Base-by-base conservation (phyloP, 306 rosid genomes). In the Rosa lucieae region DNA sequence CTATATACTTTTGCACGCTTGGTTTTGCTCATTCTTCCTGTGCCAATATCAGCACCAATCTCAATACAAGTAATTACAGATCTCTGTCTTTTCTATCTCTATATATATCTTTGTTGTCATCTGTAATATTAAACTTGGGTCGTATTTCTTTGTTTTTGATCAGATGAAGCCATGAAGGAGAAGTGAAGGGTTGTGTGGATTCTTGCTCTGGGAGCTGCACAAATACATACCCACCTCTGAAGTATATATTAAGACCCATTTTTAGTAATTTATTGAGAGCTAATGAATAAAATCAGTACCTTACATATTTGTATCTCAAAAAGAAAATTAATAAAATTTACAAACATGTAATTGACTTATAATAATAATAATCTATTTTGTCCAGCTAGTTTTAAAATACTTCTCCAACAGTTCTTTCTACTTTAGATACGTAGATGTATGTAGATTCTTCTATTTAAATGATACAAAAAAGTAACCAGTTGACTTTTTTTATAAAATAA, bases 21-120 rank as follows among this genome's bases (percentile, higher is more conserved):
- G 88, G 85, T 10, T 87, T 87, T 51, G 86, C 90, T 39, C n/a
- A 71, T 3, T 79, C 88, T 59, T 70, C 58, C 17, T 87, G 88
- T 52, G 9, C 88, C 75, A 74, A 80, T 20, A 67, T 82, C 65
- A 87, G 85, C 87, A 68, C 83, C 78, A 39, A 58, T 39, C 52
- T 77, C 20, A 62, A 71, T 65, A 85, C 88, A 69, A 56, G 90
- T 87, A 79, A 8, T 70, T 5, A 14, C 5, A 8, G 17, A 51
- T 63, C 59, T 47, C 53, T 29, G 18, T 63, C 18, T 0, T 11
- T 4, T 18, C 10, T 12, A 1, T 59, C 55, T 44, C 55, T 5
- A 8, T 20, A 6, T 56, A 20, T 66, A 11, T 56, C 5, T 1
- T 49, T 62, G 67, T 12, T 26, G 40, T 29, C 12, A 9, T 13